Evolutionary conservation across 768 basidiomycete species (phyloP).

Genomic region (Pulveroboletus sp.): DNA sequence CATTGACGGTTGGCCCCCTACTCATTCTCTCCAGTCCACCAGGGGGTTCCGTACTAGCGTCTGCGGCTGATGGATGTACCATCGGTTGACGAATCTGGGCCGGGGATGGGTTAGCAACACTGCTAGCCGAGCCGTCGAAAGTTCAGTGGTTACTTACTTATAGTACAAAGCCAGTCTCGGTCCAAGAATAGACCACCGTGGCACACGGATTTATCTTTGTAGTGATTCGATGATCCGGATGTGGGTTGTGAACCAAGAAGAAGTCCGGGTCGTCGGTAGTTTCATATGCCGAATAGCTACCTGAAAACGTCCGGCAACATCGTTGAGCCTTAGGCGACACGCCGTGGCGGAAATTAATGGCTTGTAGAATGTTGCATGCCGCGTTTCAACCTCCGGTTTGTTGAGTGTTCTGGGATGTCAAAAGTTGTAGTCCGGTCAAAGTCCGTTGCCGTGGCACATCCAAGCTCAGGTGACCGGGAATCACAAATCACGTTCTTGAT

Average conservation of each 20-base stretch:
- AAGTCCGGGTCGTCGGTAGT: conserved; percentile 5
- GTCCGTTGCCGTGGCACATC: no score
- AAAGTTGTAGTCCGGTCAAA: no score
- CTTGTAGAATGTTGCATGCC: no score
- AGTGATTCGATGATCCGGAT: neutral
- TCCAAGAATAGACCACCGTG: neutral
- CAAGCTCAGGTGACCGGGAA: no score
- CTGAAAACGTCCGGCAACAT: no score
- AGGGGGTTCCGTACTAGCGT: neutral
- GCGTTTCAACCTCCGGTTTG: no score
- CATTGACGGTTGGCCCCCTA: conserved; percentile 5
- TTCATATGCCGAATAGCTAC: neutral
- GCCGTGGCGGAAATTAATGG: neutral
- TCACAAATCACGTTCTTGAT: no score
- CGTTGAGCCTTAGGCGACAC: no score
- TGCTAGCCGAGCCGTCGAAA: neutral
- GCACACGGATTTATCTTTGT: conserved; percentile 1
- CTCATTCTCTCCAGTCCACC: neutral
- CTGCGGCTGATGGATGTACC: neutral
- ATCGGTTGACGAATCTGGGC: conserved; percentile 7
- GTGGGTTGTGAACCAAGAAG: neutral
- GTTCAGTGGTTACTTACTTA: neutral
- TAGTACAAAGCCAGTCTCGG: neutral
- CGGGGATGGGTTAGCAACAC: conserved; percentile 7
- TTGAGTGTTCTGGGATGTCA: no score